Base-by-base conservation (phyloP, 106 monocot species). In the Dendrobium officinale region DNA sequence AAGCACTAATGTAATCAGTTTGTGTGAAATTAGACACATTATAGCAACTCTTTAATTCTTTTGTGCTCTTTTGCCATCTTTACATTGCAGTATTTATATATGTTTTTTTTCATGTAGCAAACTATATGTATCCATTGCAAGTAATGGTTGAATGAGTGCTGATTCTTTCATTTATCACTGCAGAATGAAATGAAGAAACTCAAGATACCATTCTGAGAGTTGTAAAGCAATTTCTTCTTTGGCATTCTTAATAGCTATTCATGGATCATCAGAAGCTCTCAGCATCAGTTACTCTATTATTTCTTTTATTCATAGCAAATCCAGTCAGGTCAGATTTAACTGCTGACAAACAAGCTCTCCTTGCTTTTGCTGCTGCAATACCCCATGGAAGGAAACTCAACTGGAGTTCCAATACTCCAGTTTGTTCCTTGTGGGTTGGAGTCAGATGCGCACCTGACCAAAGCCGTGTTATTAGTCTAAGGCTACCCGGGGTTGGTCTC, bases 371-470 rank as follows among this genome's bases (percentile, higher is more conserved):
- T 37, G 29, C 83, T 6, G 83, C 87, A 26, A 77, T 98, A n/a
- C 98, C 82, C 24, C 98, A 98, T 85, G 88, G 88, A 40, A 83
- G 84, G 40, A 95, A 88, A 45, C 88, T 99, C 58, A 99, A 95
- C 76, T 99, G 99, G 99, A 91, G 77, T 43, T 72, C 77, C 9
- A 51, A 64, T 26, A 82, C 86, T 26, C 83, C 86, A 47, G 48
- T 99, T 18, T 99, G 99, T 66, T 83, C 95, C 20, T 79, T 79
- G 27, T 99, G 99, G 99, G 82, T 87, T 43, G 99, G 99, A n/a
- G 78, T 99, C 44, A 90, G 78, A 61, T 99, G 99, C 76, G 84
- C 82, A 9, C 54, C 79, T 3, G 81, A 93, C 67, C 68, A 82
- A 37, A 86, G 78, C 54, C 86, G 87, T 82, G 95, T 99, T n/a